A percentile compares a stretch with the other conserved stretches of the same genome.
phyloP scores from a whole-genome alignment of 2,329 filamentous ascomycete species.

The Scedosporium aurantiacum region DNA sequence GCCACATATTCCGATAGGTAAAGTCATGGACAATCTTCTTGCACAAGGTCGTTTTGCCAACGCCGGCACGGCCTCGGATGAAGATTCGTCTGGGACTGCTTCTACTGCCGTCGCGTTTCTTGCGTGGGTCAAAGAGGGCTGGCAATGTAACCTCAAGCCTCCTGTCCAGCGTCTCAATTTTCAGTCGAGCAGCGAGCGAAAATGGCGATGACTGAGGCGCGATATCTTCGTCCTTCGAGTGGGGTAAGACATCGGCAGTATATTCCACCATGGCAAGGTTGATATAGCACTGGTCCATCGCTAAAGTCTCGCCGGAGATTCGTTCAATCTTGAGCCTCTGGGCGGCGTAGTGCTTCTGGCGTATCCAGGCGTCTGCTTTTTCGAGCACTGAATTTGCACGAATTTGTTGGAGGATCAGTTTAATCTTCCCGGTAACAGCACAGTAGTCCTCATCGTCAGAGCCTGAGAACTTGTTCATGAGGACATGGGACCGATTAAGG shows the following conservation, averaged over 20 bases:
- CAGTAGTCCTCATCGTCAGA: constrained; percentile 11
- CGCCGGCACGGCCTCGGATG: constrained; percentile 22
- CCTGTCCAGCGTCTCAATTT: not conserved
- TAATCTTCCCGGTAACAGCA: constrained; percentile 12
- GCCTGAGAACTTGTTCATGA: constrained; percentile 18
- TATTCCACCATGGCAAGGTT: constrained; percentile 25
- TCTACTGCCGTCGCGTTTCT: not conserved
- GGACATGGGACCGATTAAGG: constrained; percentile 13
- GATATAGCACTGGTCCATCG: constrained; percentile 27
- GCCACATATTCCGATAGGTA: not conserved
- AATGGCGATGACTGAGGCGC: constrained; percentile 12
- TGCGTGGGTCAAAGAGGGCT: not conserved
- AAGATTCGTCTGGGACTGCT: constrained; percentile 7
- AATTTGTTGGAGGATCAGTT: constrained; percentile 10
- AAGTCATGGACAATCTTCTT: constrained; percentile 27
- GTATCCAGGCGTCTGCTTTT: constrained; percentile 14
- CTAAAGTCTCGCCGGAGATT: constrained; percentile 20
- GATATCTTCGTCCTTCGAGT: constrained; percentile 2
- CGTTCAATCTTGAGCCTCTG: constrained; percentile 20
- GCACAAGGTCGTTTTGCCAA: constrained; percentile 27
- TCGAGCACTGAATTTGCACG: constrained; percentile 9
- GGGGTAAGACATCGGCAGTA: not conserved
- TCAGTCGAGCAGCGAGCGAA: constrained; percentile 16
- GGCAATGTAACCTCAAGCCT: not conserved
- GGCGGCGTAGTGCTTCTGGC: constrained; percentile 13